Evolutionary conservation across 176 grass and related monocot species (phyloP).

Genomic region (Cenchrus purpureus): DNA sequence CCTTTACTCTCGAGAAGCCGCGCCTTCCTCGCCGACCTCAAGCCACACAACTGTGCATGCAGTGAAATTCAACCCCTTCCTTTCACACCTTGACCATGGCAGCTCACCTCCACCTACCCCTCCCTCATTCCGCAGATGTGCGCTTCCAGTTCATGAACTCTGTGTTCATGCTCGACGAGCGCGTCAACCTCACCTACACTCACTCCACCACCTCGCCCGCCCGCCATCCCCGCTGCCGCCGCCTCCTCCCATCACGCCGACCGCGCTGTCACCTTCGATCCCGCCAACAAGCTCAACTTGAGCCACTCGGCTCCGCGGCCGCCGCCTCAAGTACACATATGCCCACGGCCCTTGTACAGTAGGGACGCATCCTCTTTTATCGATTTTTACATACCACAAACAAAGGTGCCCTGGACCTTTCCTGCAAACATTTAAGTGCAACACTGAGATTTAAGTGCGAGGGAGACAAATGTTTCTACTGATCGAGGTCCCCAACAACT

Average conservation of each 20-base stretch:
- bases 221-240: background rate
- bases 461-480: too few species aligned
- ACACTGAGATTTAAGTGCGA: too few species aligned
- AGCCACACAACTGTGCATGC: conserved; percentile 60
- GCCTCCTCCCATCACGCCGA: conserved; percentile 53
- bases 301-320: conserved; percentile 55
- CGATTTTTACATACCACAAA: too few species aligned
- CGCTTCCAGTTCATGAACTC: conserved; percentile 95
- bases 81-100: background rate
- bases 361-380: too few species aligned
- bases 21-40: conserved; percentile 77
- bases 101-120: background rate
- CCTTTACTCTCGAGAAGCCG: conserved; percentile 88
- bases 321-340: conserved; percentile 83
- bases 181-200: conserved; percentile 78
- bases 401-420: too few species aligned
- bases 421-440: too few species aligned
- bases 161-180: conserved; percentile 68
- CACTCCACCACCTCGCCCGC: conserved; percentile 41
- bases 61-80: too few species aligned
- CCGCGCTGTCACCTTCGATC: conserved; percentile 64
- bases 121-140: conserved; percentile 48
- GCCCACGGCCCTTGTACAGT: conserved; percentile 49
- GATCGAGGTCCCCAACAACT: too few species aligned
- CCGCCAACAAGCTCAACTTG: conserved; percentile 77